These are phyloP conservation scores for Lachnellula cervina DNA, from an alignment of 2,329 filamentous ascomycete genomes.

Conservation along the genomic window DNA sequence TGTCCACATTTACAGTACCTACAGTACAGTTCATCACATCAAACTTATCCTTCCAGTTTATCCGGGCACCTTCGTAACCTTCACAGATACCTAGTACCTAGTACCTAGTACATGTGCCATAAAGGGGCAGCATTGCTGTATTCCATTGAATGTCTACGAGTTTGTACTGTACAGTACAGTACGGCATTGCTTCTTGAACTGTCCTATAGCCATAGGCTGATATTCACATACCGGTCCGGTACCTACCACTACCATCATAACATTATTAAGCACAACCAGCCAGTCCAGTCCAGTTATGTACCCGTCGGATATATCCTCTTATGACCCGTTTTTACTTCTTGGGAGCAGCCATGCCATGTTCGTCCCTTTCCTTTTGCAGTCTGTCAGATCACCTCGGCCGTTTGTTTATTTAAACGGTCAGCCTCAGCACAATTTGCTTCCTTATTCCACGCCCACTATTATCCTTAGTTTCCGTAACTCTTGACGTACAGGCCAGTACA, in stretches of 20 bases:
- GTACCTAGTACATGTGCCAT: neutral
- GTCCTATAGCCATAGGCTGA: no score
- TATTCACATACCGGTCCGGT: no score
- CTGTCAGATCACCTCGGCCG: neutral
- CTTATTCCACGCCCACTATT: neutral
- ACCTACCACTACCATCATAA: no score
- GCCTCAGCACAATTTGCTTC: conserved; percentile 3
- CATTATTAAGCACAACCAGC: no score
- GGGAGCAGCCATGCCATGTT: neutral
- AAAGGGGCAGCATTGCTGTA: neutral
- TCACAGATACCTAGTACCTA: neutral
- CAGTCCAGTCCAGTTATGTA: no score
- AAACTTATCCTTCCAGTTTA: neutral
- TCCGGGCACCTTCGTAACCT: neutral
- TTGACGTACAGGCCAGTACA: neutral
- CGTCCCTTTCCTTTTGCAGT: neutral
- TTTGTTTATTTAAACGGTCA: conserved; percentile 3
- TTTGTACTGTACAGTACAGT: no score
- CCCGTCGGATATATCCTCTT: neutral
- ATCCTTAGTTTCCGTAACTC: neutral
- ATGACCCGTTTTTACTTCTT: neutral
- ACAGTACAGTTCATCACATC: neutral
- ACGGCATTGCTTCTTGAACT: no score
- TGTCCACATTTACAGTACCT: no score
- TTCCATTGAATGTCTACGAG: no score